Base-by-base conservation (phyloP, 257 asterid genomes). In the Agastache rugosa region DNA sequence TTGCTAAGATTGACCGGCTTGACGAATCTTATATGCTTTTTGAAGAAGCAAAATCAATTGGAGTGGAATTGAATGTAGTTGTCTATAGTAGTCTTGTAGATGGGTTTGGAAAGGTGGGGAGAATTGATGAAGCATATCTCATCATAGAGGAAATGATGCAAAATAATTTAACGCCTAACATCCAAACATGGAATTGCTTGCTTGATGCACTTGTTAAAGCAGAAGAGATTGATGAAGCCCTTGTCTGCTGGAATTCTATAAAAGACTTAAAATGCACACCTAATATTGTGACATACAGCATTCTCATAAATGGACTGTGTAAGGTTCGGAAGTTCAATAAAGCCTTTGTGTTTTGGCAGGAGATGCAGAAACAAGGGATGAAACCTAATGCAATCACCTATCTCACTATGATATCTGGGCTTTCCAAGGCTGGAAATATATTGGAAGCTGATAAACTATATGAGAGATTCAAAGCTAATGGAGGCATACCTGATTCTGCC, bases 11-110 rank as follows among this genome's bases (percentile, higher is more conserved):
- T 62, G 97, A 94, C 85, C 85, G 98, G 83, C 96, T 92, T 39
- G 98, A 94, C 60, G 98, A 94, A 81, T 97, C 98, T 55, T 92
- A 92, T 79, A 94, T 94, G 99, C 97, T 94, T 60, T 94, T 92
- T 12, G 99, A 94, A 92, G 99, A 94, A 84, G 99, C 99, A 69
- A 94, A 94, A 84, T 89, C 98, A 1, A 78, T 79, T 42, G 92
- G 89, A 7, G 75, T 89, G 47, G 90, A 81, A 71, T 72, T 94
- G 71, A 90, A 94, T 20, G 92, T 84, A 45, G 92, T 90, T 56
- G 90, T 92, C 23, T 94, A 94, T 73, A 90, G 90, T 78, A 90
- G 99, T 83, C 96, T 94, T 16, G 85, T 92, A 31, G 96, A 94
- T 73, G 99, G 98, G 47, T 94, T 92, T 11, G 99, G 97, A 75